Evolutionary conservation across 1,139 yeast species (phyloP).

Genomic region (Scheffersomyces quercinus): DNA sequence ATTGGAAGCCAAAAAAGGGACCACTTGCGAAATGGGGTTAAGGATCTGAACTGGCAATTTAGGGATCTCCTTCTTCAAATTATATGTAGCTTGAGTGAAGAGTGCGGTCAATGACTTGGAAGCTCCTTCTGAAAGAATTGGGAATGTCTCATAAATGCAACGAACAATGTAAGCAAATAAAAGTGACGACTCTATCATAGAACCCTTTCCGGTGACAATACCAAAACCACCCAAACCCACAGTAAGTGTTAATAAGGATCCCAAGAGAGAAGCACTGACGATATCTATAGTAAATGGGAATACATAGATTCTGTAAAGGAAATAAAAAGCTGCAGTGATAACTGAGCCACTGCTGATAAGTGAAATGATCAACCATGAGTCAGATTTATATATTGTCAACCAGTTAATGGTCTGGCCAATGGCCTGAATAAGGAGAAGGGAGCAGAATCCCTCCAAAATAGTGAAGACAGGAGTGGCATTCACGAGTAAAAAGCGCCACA

Average conservation of each 20-base stretch:
- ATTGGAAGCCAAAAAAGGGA: slow-evolving; percentile 52
- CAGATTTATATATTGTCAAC: slow-evolving; percentile 68
- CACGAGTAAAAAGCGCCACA: slow-evolving; percentile 69
- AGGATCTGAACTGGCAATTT: slow-evolving; percentile 42
- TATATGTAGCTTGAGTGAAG: slow-evolving; percentile 39
- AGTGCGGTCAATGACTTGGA: slow-evolving; percentile 38
- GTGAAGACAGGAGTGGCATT: slow-evolving; percentile 90
- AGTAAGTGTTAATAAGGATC: slow-evolving; percentile 78
- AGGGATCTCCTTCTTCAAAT: slow-evolving; percentile 40
- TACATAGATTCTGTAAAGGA: slow-evolving; percentile 79
- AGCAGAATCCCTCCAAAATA: slow-evolving; percentile 88
- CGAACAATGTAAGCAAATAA: slow-evolving; percentile 89
- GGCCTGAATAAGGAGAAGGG: slow-evolving; percentile 85
- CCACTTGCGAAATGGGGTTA: slow-evolving; percentile 39
- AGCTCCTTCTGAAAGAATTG: slow-evolving; percentile 66
- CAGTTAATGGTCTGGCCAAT: slow-evolving; percentile 81
- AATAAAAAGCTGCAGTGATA: slow-evolving; percentile 73
- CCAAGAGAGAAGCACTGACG: slow-evolving; percentile 78
- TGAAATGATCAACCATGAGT: slow-evolving; percentile 77
- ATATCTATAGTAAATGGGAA: slow-evolving; percentile 71
- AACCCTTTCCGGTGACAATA: slow-evolving; percentile 77
- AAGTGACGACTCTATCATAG: slow-evolving; percentile 84
- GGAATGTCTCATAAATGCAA: slow-evolving; percentile 87
- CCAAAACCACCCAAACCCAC: slow-evolving; percentile 79
- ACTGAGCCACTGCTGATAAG: slow-evolving; percentile 74